Base-by-base conservation (phyloP, 2,329 filamentous ascomycete genomes). In the Ambrosiella xylebori region DNA sequence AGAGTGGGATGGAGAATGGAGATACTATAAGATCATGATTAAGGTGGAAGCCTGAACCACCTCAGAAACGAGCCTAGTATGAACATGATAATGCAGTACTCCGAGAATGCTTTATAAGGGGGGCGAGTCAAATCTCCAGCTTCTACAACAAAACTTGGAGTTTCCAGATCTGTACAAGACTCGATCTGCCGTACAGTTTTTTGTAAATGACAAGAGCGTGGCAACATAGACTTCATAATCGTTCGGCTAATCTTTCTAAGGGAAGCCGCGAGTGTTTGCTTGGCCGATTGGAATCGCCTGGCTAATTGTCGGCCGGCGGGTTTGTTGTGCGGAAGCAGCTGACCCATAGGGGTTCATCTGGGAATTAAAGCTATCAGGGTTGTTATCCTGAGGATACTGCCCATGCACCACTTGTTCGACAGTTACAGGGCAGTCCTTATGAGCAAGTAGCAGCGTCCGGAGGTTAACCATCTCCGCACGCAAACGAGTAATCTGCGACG, bases 401-500 rank as follows among this genome's bases (percentile, higher is more conserved):
- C 57, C 56, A 40, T 55, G 59, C 11, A 59, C 58, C 27, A 70
- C 70, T 69, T 96, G 90, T 51, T 88, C 84, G 68, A 94, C 87
- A 2, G 89, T 89, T 7, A 97, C 86, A 0, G 91, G 88, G 64
- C 93, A 97, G 68, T 97, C 91, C 68, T 97, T 97, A 71, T 98
- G 93, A 0, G 90, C 90, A 19, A 97, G 76, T 2, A 98, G 76
- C 0, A 97, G 75, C 0, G 90, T 95, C 74, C 96, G 97, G 47
- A 98, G 77, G 62, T 91, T 94, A 53, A 97, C 88, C 61, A 97
- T 87, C 67, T 98, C 93, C 67, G 97, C 91, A 36, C 89, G 80
- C 5, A 97, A 74, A 64, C 87, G 82, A 1, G 85, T 85, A 60
- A 97, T 89, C 62, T 93, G 91, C 2, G 83, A 77, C 15, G 84